Base-by-base conservation (phyloP, 495 filamentous ascomycete species). In the Achaetomiella virescens region DNA sequence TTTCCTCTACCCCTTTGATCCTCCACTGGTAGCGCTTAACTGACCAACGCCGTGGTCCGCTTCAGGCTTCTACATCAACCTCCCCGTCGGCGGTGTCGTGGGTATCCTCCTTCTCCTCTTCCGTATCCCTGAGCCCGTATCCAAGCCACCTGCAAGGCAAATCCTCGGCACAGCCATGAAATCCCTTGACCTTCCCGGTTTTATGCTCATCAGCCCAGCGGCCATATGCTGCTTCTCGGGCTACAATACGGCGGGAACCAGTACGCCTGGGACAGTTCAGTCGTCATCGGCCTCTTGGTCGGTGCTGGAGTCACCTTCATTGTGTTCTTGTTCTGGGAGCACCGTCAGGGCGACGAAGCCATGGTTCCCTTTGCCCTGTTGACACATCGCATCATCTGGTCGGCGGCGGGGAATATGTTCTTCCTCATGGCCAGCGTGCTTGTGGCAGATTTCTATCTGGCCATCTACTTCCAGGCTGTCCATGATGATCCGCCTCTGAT, bases 211-310 rank as follows among this genome's bases (percentile, higher is more conserved):
- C 63, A 62, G 89, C 2, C 86, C 88, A 1, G 76, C 75, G 7
- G 78, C 91, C 11, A 72, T 90, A 84, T 82, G 59, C 69, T 90
- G 6, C 64, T 93, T 21, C 71, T 93, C 0, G 90, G 86, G 0
- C 74, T 95, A 10, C 85, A 91, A 61, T 93, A 87, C 86, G 89
- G 88, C 40, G 89, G 88, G 1, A 75, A 73, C 4, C 75, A 72
- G 29, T 86, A 87, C 55, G 55, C 70, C 1, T 92, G 88, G 89
- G 65, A 61, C 29, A 74, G 74, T 47, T 75, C 72, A 14, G 77
- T 79, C 10, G 81, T 90, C 57, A 83, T 90, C 50, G 82, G 76
- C 1, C 73, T 91, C 0, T 78, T 91, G 22, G 72, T 84, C 10
- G 63, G 87, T 12, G 83, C 81, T 44, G 83, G 71, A 2, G 60